These are phyloP conservation scores for Pichia cabralensis DNA, from an alignment of 805 yeast genomes.

Conservation along the genomic window DNA sequence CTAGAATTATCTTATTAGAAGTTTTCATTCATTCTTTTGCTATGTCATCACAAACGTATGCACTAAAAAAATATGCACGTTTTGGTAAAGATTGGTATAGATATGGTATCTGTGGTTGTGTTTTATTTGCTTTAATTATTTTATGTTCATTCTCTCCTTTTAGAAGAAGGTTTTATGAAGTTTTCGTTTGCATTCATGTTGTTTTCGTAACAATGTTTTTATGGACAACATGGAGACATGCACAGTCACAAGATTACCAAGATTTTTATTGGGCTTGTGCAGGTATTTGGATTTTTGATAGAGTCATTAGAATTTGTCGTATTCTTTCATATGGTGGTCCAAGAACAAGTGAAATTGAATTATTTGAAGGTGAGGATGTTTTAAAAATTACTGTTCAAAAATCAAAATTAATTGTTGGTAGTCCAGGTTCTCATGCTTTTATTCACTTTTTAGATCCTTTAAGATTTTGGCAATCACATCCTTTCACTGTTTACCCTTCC, in stretches of 20 bases:
- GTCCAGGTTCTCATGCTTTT: constrained; percentile 53
- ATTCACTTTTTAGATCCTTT: constrained; percentile 44
- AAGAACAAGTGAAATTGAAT: constrained; percentile 10
- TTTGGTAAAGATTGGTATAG: constrained; percentile 20
- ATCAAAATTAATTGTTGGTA: constrained; percentile 40
- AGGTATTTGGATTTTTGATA: constrained; percentile 46
- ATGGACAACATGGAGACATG: constrained; percentile 51
- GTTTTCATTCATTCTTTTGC: constrained; percentile 36
- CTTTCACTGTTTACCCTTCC: constrained; percentile 48
- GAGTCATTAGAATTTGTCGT: constrained; percentile 35
- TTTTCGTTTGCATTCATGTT: constrained; percentile 48
- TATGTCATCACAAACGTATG: constrained; percentile 19
- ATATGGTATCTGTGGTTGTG: constrained; percentile 29
- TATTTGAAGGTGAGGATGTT: constrained; percentile 33
- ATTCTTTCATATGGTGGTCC: constrained; percentile 28
- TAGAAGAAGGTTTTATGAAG: constrained; percentile 50
- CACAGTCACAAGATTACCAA: constrained; percentile 26
- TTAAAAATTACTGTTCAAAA: constrained; percentile 36
- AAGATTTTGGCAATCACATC: constrained; percentile 49
- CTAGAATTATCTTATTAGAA: constrained; percentile 33
- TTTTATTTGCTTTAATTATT: constrained; percentile 15
- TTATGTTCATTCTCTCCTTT: constrained; percentile 24
- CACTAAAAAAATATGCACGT: constrained; percentile 18
- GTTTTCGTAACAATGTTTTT: constrained; percentile 43
- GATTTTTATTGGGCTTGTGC: constrained; percentile 28